Percentiles rank a stretch among this genome's conserved stretches.
Conservation (phyloP, 2,329 filamentous ascomycete genomes). For the Eutypella sp. region DNA sequence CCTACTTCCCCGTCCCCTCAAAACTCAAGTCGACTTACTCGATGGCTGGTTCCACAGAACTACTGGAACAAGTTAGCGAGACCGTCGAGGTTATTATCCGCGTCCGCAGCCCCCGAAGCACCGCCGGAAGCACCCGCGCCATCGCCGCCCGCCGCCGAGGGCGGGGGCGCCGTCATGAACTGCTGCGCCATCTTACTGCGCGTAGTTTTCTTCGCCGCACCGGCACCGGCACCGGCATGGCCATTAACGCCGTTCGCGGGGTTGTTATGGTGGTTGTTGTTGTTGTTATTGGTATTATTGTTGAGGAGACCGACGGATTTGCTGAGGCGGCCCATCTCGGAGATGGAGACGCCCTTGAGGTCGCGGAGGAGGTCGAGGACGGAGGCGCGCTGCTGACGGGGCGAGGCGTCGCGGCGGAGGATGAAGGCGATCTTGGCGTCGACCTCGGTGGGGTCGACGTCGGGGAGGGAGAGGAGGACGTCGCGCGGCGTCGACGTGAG, state of each 20-base stretch:
- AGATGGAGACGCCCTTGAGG: constrained; percentile 84
- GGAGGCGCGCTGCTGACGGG: constrained; percentile 73
- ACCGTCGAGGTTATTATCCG: neutral
- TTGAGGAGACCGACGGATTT: constrained; percentile 46
- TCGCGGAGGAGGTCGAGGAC: constrained; percentile 82
- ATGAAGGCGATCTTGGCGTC: constrained; percentile 59
- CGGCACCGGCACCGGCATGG: constrained; percentile 1
- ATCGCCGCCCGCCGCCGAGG: constrained; percentile 24
- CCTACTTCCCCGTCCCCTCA: neutral
- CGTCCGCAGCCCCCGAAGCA: neutral
- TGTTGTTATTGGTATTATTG: too few species aligned
- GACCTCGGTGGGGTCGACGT: constrained; percentile 65
- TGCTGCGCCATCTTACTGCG: constrained; percentile 60
- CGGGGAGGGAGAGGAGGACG: constrained; percentile 75
- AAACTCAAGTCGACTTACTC: too few species aligned
- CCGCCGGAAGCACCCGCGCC: neutral
- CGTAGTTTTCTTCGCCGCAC: constrained; percentile 35
- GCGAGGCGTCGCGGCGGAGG: constrained; percentile 51
- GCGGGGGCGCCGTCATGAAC: constrained; percentile 56
- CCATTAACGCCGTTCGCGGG: too few species aligned
- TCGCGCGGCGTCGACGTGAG: constrained; percentile 65
- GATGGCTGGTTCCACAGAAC: too few species aligned
- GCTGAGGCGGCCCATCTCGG: constrained; percentile 82
- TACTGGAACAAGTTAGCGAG: constrained; percentile 1
- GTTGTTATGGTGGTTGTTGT: too few species aligned